Base-by-base conservation (phyloP, 208 protist species). In the Willaertia magna region DNA sequence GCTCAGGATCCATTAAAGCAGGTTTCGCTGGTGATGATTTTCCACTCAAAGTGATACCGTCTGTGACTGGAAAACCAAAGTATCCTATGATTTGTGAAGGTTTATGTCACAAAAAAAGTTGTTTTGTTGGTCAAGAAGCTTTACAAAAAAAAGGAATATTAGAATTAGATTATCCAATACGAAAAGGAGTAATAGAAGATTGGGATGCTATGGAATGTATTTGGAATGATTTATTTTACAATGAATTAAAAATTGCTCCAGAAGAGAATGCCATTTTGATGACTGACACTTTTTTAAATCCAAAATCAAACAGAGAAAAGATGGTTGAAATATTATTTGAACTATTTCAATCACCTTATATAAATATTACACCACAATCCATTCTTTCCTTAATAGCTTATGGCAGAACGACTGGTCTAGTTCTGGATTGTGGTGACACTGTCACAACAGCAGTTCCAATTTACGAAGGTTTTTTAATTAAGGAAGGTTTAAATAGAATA, bases 11-110 rank as follows among this genome's bases (percentile, higher is more conserved):
- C 89, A 92, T 99, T 76, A 99, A 99, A 88, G 95, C 93, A 89
- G 98, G 98, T 61, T 98, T 95, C 84, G 95, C 96, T 4, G 97
- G 96, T 30, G 89, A 93, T 16, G 96, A 99, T 85, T 97, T 99
- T 88, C 98, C 98, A 3, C 12, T 34, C 34, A 12, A 49, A 49
- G 47, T 49, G 7, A 16, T 49, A 16, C 47, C 47, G n/a, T n/a
- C n/a, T n/a, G n/a, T n/a, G n/a, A n/a, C n/a, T n/a, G n/a, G n/a
- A n/a, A n/a, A n/a, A n/a, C n/a, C n/a, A n/a, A n/a, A n/a, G n/a
- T n/a, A n/a, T n/a, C n/a, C 3, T n/a, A 51, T 51, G 6, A 84
- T 20, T 16, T 6, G 16, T 51, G 48, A 6, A 20, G 48, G 48
- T 51, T 20, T 16, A 20, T 6, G 48, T 9, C 55, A 16, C 18